phyloP scores from a whole-genome alignment of 108 stramenopile genomes.

The Schizochytrium sp. region DNA sequence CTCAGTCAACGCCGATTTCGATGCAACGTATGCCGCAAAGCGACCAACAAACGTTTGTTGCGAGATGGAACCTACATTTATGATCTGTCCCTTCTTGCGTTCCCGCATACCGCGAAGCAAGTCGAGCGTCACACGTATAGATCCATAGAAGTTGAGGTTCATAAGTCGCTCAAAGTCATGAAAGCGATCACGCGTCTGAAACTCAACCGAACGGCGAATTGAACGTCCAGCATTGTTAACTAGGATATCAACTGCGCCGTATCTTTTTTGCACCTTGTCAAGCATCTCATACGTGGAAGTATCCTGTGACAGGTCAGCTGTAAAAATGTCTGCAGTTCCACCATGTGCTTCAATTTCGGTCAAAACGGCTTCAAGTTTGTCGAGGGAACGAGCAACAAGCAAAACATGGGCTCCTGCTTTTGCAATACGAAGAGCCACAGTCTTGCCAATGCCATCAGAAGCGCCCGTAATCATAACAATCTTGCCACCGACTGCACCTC shows the following conservation, averaged over 20 bases:
- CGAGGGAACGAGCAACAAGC: slow-evolving; percentile 9
- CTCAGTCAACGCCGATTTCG: background rate
- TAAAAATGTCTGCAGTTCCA: background rate
- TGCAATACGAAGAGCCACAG: background rate
- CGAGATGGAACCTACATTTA: slow-evolving; percentile 27
- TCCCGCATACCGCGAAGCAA: slow-evolving; percentile 23
- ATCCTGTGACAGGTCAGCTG: slow-evolving; percentile 12
- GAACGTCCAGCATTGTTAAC: slow-evolving; percentile 12
- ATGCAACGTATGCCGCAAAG: slow-evolving; percentile 5
- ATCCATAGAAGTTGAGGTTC: slow-evolving; percentile 38
- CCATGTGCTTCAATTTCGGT: slow-evolving; percentile 10
- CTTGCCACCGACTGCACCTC: background rate
- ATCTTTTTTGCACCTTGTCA: background rate
- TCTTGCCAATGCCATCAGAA: slow-evolving; percentile 38
- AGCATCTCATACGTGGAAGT: background rate
- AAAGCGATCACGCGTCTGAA: slow-evolving; percentile 21
- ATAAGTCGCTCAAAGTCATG: slow-evolving; percentile 41
- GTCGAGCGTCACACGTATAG: slow-evolving; percentile 33
- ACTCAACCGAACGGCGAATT: background rate
- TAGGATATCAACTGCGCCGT: background rate
- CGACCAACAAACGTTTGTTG: background rate
- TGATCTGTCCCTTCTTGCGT: background rate
- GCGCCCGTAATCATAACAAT: slow-evolving; percentile 49
- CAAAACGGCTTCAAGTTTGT: slow-evolving; percentile 27
- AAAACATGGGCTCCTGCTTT: background rate